Evolutionary conservation across 2,329 filamentous ascomycete species (phyloP), one percentile per base, ranked within the genome.

Genomic region (Sporothrix schenckii): DNA sequence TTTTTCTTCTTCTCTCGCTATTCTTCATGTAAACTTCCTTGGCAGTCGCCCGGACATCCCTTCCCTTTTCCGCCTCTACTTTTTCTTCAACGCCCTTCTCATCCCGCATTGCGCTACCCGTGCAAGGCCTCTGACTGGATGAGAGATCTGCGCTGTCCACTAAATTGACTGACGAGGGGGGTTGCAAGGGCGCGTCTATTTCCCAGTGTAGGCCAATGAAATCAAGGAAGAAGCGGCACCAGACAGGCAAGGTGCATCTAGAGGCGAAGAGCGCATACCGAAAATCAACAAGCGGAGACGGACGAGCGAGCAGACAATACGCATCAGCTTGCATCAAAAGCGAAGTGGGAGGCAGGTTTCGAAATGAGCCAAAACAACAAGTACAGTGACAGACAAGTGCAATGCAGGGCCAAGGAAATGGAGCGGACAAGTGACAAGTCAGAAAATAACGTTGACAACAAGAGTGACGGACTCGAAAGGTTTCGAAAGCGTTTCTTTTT

Each of bases 401-500:
- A 65, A 34, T 50, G 44, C 61, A 66, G 63, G 34, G 39, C 5
- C 27, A 50, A 41, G 63, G 47, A 66, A 50, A n/a, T n/a, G 19
- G 16, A 30, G 50, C 3, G 9, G 16, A 39, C 5, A 53, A 3
- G 24, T 27, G 9, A n/a, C 21, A 50, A 11, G 24, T 24, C 10
- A n/a, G 5, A 66, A 16, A 30, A 50, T 19, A 34, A 27, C 27
- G 27, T 30, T 3, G 27, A n/a, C 14, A 44, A 44, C 11, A 16
- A 7, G 41, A 34, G 10, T 21, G 16, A 34, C 14, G 49, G 7
- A 49, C 24, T 19, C 14, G n/a, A 21, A 49, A 41, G 14, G 61
- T 65, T 65, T 65, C 61, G 24, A 24, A 65, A 65, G 44, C 16
- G 61, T 50, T 66, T 52, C 61, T 52, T 50, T 4, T 24, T 44